Conservation (phyloP, 2,329 filamentous ascomycete species). For the Exophiala sideris region DNA sequence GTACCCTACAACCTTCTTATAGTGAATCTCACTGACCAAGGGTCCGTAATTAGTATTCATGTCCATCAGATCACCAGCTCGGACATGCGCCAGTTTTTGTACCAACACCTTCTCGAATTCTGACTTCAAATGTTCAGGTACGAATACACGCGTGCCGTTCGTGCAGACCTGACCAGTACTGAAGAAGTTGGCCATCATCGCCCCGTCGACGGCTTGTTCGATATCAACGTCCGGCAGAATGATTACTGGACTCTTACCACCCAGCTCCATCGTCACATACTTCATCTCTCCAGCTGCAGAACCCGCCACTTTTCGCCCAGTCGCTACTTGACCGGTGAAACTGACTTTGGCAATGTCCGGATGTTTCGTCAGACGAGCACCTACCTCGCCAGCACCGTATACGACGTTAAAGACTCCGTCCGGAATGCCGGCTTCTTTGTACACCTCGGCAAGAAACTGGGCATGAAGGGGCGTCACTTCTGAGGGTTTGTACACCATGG, state of each 20-base stretch:
- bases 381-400: slow-evolving; percentile 74
- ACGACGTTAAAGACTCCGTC: slow-evolving; percentile 84
- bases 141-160: slow-evolving; percentile 84
- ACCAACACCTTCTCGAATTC: slow-evolving; percentile 67
- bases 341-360: slow-evolving; percentile 76
- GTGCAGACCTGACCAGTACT: slow-evolving; percentile 90
- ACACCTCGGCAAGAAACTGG: slow-evolving; percentile 70
- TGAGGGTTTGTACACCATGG: slow-evolving; percentile 87
- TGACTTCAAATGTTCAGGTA: slow-evolving; percentile 63
- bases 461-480: slow-evolving; percentile 85
- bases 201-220: slow-evolving; percentile 77
- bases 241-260: slow-evolving; percentile 78
- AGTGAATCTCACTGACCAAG: slow-evolving; percentile 69
- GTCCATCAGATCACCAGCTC: slow-evolving; percentile 71
- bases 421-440: slow-evolving; percentile 73
- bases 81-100: slow-evolving; percentile 66
- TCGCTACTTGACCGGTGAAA: slow-evolving; percentile 84
- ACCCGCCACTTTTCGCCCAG: slow-evolving; percentile 75
- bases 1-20: slow-evolving; percentile 73
- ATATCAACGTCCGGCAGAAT: slow-evolving; percentile 76
- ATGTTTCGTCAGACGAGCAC: slow-evolving; percentile 70
- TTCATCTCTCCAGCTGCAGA: slow-evolving; percentile 77
- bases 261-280: slow-evolving; percentile 88
- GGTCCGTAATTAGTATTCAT: slow-evolving; percentile 77
- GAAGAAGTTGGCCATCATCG: slow-evolving; percentile 94